Evolutionary conservation across 2,329 filamentous ascomycete species (phyloP).

Genomic region (Aspergillus fijiensis): DNA sequence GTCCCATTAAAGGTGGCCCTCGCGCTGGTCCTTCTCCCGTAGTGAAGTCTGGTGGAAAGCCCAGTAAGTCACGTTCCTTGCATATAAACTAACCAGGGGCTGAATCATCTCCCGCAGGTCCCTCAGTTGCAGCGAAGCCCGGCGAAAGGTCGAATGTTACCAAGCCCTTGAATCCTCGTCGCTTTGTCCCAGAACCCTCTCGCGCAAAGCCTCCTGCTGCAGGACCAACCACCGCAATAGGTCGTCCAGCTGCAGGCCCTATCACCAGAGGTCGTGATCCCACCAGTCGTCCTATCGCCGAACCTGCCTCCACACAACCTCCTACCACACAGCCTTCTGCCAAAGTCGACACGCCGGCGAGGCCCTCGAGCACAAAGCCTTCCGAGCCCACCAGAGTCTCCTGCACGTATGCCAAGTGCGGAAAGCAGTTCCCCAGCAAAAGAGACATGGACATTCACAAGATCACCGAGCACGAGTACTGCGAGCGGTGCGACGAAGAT

Average conservation of each 20-base stretch:
- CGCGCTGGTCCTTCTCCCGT: not conserved
- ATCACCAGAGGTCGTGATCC: not conserved
- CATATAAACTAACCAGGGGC: not conserved
- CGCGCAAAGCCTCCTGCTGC: no score
- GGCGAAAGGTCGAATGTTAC: no score
- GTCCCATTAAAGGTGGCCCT: not conserved
- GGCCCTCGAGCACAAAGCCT: constrained; percentile 5
- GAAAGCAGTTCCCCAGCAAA: constrained; percentile 44
- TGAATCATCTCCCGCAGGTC: not conserved
- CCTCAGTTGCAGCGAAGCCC: not conserved
- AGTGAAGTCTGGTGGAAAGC: not conserved
- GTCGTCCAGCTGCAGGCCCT: not conserved
- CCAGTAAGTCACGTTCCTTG: not conserved
- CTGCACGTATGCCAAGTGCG: constrained; percentile 51
- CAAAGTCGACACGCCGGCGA: not conserved
- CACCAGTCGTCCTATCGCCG: not conserved
- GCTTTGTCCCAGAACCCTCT: no score
- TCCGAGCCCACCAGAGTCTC: constrained; percentile 28
- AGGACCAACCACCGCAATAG: no score
- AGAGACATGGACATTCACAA: constrained; percentile 55
- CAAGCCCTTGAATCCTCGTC: no score
- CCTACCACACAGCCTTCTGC: not conserved
- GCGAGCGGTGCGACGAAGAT: constrained; percentile 44
- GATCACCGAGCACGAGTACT: constrained; percentile 43
- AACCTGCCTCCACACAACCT: not conserved